Percentiles rank a stretch among this genome's conserved stretches.
Conservation (phyloP, 805 yeast genomes). For the Candida caryicola region DNA sequence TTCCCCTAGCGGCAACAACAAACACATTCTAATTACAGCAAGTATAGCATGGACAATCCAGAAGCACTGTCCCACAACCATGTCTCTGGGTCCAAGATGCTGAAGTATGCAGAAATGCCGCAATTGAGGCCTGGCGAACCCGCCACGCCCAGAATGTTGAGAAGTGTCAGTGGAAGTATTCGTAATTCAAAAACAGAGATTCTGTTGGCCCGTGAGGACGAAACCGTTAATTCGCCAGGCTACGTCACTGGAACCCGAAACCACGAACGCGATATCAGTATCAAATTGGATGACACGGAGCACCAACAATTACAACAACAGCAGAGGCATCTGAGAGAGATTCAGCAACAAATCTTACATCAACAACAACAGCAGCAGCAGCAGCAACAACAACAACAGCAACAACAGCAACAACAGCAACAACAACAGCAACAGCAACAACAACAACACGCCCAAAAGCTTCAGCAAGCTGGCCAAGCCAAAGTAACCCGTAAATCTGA, state of each 20-base stretch:
- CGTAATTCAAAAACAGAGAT: slow-evolving; percentile 13
- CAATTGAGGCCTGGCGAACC: slow-evolving; percentile 34
- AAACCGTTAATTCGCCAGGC: slow-evolving; percentile 12
- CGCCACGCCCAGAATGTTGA: slow-evolving; percentile 69
- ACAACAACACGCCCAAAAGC: slow-evolving; percentile 1
- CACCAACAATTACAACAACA: neutral
- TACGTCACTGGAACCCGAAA: slow-evolving; percentile 7
- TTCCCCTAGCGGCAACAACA: neutral
- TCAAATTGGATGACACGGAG: neutral
- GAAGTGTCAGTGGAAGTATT: slow-evolving; percentile 49
- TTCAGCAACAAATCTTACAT: slow-evolving; percentile 5
- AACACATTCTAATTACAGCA: neutral
- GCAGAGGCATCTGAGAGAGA: neutral
- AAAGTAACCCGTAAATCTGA: slow-evolving; percentile 19
- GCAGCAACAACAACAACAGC: slow-evolving; percentile 8
- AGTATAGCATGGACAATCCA: slow-evolving; percentile 5
- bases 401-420: slow-evolving; percentile 7
- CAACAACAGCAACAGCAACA: slow-evolving; percentile 6
- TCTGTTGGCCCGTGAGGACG: slow-evolving; percentile 10
- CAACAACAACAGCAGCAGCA: slow-evolving; percentile 10
- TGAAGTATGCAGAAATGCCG: neutral
- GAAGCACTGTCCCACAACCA: slow-evolving; percentile 4
- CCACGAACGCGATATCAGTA: neutral
- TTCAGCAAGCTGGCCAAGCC: neutral
- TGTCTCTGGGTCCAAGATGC: neutral